Base-by-base conservation (phyloP, 2,329 filamentous ascomycete genomes). In the Myriosclerotinia scirpicola region DNA sequence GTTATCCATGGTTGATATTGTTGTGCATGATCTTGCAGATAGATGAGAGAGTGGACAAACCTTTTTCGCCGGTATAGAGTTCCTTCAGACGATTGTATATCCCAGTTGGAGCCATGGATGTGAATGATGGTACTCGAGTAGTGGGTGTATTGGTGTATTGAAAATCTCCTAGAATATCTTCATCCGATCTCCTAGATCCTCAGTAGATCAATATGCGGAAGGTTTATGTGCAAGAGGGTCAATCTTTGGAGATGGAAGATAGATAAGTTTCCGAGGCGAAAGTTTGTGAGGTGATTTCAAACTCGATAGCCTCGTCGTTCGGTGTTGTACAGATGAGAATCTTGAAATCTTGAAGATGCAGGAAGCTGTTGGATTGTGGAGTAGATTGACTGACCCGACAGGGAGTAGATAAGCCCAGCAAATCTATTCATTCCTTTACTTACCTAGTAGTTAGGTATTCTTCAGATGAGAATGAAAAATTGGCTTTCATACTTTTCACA, bases 71-170 rank as follows among this genome's bases (percentile, higher is more conserved):
- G 5, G 66, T 68, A 38, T 71, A 72, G 46, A 71, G 72, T 15
- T 71, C 69, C 63, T 72, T 75, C 22, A 76, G 54, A 61, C 72
- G 70, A 46, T 60, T 46, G 63, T 69, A 71, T 36, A 74, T 63
- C 53, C 68, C 68, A n/a, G 68, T 70, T 22, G 73, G 74, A 59
- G 74, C 72, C 74, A 76, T 76, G 46, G 52, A 60, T 30, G 63
- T 20, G 20, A 22, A n/a, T 20, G 22, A 15, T 26, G 5, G 59
- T 44, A 20, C n/a, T 61, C 42, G 26, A 59, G 26, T 40, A 26
- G 20, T 34, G 40, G 14, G 46, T 34, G 8, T 48, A 46, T 34
- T 40, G 55, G 56, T 48, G 22, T 50, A 50, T 42, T 30, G n/a
- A 14, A 1, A 20, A 44, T 22, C 22, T 30, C 40, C 55, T 26